Evolutionary conservation across 257 asterid species (phyloP).

Genomic region (Jaltomata sinuosa): DNA sequence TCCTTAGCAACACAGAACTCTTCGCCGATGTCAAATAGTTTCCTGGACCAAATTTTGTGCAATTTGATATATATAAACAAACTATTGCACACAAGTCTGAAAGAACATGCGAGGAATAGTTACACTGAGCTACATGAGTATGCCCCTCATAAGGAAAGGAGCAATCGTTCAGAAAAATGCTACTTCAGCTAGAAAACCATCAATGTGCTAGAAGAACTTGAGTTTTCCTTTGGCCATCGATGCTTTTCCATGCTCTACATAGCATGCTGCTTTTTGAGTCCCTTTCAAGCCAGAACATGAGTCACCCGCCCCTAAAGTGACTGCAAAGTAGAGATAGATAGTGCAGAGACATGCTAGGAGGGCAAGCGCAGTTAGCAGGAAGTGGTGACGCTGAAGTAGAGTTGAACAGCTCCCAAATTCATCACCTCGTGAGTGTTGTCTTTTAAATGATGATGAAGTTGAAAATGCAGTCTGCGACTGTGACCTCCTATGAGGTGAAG

Average conservation of each 20-base stretch:
- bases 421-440: constrained; percentile 20
- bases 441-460: constrained; percentile 26
- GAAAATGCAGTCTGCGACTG: constrained; percentile 49
- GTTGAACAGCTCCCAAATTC: constrained; percentile 47
- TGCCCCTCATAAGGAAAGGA: neutral
- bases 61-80: neutral
- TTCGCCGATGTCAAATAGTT: neutral
- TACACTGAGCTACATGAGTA: neutral
- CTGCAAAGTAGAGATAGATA: constrained; percentile 69
- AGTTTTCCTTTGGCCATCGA: constrained; percentile 44
- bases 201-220: constrained; percentile 27
- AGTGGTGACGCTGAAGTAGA: constrained; percentile 54
- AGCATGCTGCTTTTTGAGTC: constrained; percentile 38
- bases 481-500: constrained; percentile 66
- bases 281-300: constrained; percentile 45
- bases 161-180: neutral
- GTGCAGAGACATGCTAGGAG: constrained; percentile 56
- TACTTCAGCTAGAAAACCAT: neutral
- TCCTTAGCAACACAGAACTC: neutral
- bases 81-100: neutral
- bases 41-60: neutral
- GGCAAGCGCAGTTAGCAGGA: constrained; percentile 49
- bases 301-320: constrained; percentile 43
- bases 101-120: neutral
- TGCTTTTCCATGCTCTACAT: constrained; percentile 25